Conservation (phyloP, 2,329 filamentous ascomycete species). For the Paramyrothecium roridum region DNA sequence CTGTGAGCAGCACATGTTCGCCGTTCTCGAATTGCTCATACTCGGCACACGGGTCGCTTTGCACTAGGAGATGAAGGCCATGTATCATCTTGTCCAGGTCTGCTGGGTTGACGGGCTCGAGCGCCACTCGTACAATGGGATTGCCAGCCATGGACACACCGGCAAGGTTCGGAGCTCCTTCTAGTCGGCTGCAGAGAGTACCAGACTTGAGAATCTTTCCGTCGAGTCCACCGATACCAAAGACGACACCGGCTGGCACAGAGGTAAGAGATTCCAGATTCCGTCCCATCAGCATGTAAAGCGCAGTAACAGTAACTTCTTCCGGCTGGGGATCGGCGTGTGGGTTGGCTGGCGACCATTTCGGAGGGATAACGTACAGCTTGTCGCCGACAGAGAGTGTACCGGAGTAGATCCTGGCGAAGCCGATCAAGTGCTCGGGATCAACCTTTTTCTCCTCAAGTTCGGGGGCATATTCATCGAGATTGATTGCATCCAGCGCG, state of each 20-base stretch:
- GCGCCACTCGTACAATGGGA: constrained; percentile 90
- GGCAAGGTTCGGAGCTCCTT: constrained; percentile 86
- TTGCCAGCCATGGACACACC: constrained; percentile 77
- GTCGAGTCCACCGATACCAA: constrained; percentile 89
- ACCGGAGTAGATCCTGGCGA: constrained; percentile 90
- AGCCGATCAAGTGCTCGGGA: constrained; percentile 87
- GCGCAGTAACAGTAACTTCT: constrained; percentile 78
- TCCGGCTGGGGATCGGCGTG: constrained; percentile 70
- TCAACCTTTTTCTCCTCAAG: constrained; percentile 61
- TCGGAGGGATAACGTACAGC: constrained; percentile 87
- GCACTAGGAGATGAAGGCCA: constrained; percentile 81
- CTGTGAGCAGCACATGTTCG: constrained; percentile 92
- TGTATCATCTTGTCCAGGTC: constrained; percentile 94
- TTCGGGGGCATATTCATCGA: constrained; percentile 49
- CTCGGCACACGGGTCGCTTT: constrained; percentile 92
- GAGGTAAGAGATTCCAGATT: constrained; percentile 77
- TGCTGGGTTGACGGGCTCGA: constrained; percentile 88
- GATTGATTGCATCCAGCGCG: constrained; percentile 57
- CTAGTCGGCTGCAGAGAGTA: constrained; percentile 83
- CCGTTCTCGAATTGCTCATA: constrained; percentile 92
- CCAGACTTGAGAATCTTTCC: constrained; percentile 94
- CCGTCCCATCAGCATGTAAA: constrained; percentile 96
- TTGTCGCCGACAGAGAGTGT: constrained; percentile 85
- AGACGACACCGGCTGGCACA: constrained; percentile 91
- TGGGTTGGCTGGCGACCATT: constrained; percentile 81